Base-by-base conservation (phyloP, 2,329 filamentous ascomycete species). In the Talaromyces sp. region DNA sequence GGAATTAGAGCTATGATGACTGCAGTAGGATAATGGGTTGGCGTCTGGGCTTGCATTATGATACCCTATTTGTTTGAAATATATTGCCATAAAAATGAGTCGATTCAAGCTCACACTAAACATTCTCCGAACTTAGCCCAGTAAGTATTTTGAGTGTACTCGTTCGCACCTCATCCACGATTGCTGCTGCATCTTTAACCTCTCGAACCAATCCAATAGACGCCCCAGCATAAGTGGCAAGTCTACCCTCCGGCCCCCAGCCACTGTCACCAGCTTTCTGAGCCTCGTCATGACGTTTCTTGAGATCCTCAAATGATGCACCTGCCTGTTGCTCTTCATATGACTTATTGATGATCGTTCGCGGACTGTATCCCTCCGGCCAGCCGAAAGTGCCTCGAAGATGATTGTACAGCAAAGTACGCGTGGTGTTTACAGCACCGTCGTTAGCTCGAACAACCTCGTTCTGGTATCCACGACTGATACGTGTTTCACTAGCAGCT, bases 301-400 rank as follows among this genome's bases (percentile, higher is more conserved):
- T 76, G 2, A 81, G 63, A 57, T 79, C 75, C 1, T 79, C 76
- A 61, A 81, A 81, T 0, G 70, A 56, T 3, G 69, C 67, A 0
- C 78, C 78, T 22, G 65, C 64, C 52, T 73, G 65, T 28, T 75
- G 63, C 57, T 82, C 80, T 51, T 67, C 58, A 54, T 71, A 84
- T 39, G 80, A 85, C 63, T 71, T 70, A 64, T 87, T 88, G 22
- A 83, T 68, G 2, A 87, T 76, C 0, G 79, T 81, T 25, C 85
- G 72, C 0, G 78, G 85, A 65, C 82, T 81, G 65, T 85, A 86
- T n/a, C 70, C 71, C 40, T 75, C 70, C 0, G 84, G 83, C 85
- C 85, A 88, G 1, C 78, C 80, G 21, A 73, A 77, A 0, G 82
- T 87, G 0, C 82, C 83, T 4, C 84, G 71, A 6, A 84, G 69